Evolutionary conservation across 495 filamentous ascomycete species (phyloP), one percentile per base, ranked within the genome.

Genomic region (Aspergillus bertholletiae): DNA sequence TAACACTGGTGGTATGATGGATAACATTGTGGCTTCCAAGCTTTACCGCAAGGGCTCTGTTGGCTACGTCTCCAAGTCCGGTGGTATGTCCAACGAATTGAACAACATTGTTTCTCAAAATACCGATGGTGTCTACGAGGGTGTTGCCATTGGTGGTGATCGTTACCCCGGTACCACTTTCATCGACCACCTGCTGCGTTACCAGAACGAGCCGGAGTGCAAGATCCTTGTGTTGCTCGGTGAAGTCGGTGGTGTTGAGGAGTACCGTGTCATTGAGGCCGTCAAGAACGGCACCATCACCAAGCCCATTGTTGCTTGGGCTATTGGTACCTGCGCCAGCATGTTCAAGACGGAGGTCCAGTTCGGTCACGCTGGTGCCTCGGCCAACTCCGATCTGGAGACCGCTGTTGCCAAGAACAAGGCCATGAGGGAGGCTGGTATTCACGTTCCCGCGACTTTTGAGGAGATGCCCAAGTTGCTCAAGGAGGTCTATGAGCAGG

Each of bases 1-100:
- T 74, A 98, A 98, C 83, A 98, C 94, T 58, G 94, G 94, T 84
- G 94, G 94, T 75, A 98, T 98, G 94, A 98, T 98, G 94, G 94
- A 98, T 84, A 98, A 98, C 84, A 98, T 98, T 65, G 94, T 98
- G 55, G 92, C 94, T 62, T 97, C 95, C 75, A 98, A 97, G 86
- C 90, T 98, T 48, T 98, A 98, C 86, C 94, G 94, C 75, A 90
- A 90, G 76, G 94, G 94, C 63, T 97, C 95, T 49, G 92, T 98
- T 58, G 94, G 89, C 65, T 98, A 98, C 72, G 94, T 98, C 73
- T 97, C 95, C 81, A 98, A 98, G 82, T 98, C 94, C 44, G 94
- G 94, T 67, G 94, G 94, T 82, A 98, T 98, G 94, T 97, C 92
- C 69, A 98, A 98, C 82, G 94, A 98, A 83, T 76, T 98, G 69